Base-by-base conservation (phyloP, 495 filamentous ascomycete genomes). In the Aspergillus bertholletiae region DNA sequence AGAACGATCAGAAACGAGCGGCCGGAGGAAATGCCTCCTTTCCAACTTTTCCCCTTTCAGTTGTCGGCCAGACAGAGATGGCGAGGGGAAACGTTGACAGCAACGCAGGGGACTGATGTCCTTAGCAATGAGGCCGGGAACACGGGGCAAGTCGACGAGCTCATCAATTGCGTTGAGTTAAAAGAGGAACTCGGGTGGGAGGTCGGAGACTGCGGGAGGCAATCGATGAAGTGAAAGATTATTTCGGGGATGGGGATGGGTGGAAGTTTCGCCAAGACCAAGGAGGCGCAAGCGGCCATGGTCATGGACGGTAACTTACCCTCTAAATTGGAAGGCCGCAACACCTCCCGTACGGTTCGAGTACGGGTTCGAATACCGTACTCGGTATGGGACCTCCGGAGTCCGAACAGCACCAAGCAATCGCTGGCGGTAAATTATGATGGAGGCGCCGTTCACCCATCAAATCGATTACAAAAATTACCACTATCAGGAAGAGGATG, bases 11-110 rank as follows among this genome's bases (percentile, higher is more conserved):
- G 63, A 67, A 77, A 78, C 73, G 75, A 78, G 69, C 65, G 75
- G 68, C 73, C 70, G 72, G 75, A 76, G 73, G 74, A 69, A n/a
- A 71, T 69, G 68, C 75, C 73, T 76, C 75, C 72, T 74, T 71
- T 74, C 67, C 60, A 65, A 66, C 54, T 61, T 59, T 63, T 59
- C 35, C 65, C 61, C 68, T 62, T 63, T 72, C 71, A 71, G 49
- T 64, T 12, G 18, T 43, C 61, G 54, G 56, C 57, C 61, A 58
- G 54, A 44, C 48, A 58, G 44, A 56, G 51, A 57, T 60, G 48
- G 63, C 59, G 41, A 54, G 61, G 64, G 55, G 56, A 51, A 58
- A 57, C 55, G 65, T 59, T 57, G 61, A 63, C 53, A 62, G 57
- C 59, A 67, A 69, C 59, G 66, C 67, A 59, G 53, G 58, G 50